Evolutionary conservation across 768 basidiomycete genomes (phyloP).

Genomic region (Trametes maxima): DNA sequence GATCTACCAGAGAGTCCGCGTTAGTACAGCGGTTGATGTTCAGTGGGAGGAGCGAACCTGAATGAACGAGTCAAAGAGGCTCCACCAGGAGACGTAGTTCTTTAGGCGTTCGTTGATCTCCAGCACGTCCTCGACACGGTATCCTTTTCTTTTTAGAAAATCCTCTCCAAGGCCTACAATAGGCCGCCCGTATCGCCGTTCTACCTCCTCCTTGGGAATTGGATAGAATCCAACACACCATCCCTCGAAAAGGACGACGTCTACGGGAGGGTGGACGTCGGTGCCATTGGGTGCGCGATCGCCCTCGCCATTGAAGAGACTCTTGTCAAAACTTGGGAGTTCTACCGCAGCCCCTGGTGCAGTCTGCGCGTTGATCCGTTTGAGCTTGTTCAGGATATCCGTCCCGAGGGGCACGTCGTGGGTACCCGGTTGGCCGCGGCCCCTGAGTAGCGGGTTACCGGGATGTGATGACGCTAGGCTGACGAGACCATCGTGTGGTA

Average conservation of each 20-base stretch:
- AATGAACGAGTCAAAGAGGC: constrained; percentile 69
- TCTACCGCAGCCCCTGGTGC: constrained; percentile 35
- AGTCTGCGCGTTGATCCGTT: constrained; percentile 38
- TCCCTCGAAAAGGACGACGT: constrained; percentile 92
- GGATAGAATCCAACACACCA: constrained; percentile 94
- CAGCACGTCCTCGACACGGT: constrained; percentile 55
- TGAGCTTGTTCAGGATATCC: constrained; percentile 52
- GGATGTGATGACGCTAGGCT: constrained; percentile 57
- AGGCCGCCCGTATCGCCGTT: constrained; percentile 50
- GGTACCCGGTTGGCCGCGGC: constrained; percentile 92
- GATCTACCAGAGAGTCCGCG: constrained; percentile 34
- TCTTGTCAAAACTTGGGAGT: constrained; percentile 89
- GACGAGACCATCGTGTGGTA: constrained; percentile 63
- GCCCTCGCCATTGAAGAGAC: constrained; percentile 75
- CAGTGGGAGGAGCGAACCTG: constrained; percentile 51
- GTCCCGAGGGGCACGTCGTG: constrained; percentile 78
- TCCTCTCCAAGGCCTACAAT: constrained; percentile 35
- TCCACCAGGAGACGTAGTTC: constrained; percentile 70
- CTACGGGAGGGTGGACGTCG: constrained; percentile 53
- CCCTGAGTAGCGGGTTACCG: constrained; percentile 66
- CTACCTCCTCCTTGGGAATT: constrained; percentile 51
- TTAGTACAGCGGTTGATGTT: not conserved
- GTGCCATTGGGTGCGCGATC: constrained; percentile 64
- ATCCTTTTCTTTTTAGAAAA: constrained; percentile 38
- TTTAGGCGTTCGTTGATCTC: constrained; percentile 64